Evolutionary conservation across 768 basidiomycete species (phyloP), one percentile per base, ranked within the genome.

Genomic region (Rhizopogon sp.): DNA sequence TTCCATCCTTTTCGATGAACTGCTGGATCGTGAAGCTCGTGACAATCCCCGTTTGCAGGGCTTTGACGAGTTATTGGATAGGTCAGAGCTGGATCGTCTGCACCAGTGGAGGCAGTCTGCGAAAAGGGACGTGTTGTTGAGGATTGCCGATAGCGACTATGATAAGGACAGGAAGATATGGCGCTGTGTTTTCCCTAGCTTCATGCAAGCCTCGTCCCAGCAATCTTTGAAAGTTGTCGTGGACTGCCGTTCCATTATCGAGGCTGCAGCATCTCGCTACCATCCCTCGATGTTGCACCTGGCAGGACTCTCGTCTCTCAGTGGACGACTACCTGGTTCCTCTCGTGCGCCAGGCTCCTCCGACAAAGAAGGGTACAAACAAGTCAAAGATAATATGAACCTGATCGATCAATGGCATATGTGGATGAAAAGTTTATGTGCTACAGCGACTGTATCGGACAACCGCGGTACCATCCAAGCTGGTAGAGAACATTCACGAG

Each of bases 361-460:
- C 1, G 85, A 85, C 46, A 77, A 75, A 49, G 83, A 85, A 54
- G 80, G 80, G 0, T 62, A 74, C 25, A 81, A 77, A 50, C 58
- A 78, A 6, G 72, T 85, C 11, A 69, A 72, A 39, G 88, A 89
- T 6, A 83, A 84, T 60, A 82, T 75, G 62, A 64, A 66, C 14
- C 66, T 82, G 17, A 76, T 90, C 33, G 82, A 85, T 42, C 90
- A 93, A 68, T 93, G 91, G 91, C 79, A 87, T 56, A 71, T 84
- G 20, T 93, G 91, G 91, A 77, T 92, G 51, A 89, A 89, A 58
- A 77, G 88, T 20, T 77, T 96, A n/a, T 93, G 89, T 59, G 80
- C 87, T n/a, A 92, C 90, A 2, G 85, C 90, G 4, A 73, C 80
- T 2, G 75, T 85, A 4, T 79, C 83, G 1, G 90, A 91, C 43